phyloP scores from a whole-genome alignment of 768 basidiomycete species.

The Pulveroboletus sp. region DNA sequence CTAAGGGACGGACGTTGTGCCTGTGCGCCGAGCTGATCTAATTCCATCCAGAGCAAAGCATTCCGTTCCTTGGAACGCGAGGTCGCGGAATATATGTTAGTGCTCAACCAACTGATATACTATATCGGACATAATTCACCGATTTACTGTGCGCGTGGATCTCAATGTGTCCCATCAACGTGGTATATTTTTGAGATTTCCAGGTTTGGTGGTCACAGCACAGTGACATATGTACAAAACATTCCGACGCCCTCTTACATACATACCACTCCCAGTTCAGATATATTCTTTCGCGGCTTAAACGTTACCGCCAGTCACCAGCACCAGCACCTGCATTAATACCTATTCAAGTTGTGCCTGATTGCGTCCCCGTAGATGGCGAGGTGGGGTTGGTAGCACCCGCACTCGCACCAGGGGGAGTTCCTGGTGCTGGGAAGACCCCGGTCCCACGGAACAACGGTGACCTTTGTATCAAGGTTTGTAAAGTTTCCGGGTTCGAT shows the following conservation, averaged over 20 bases:
- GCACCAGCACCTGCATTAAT: constrained; percentile 10
- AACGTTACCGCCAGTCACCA: constrained; percentile 84
- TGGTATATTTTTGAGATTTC: too few relatives aligned
- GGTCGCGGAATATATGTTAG: too few relatives aligned
- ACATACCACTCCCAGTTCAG: constrained; percentile 66
- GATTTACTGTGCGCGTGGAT: too few relatives aligned
- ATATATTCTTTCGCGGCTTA: constrained; percentile 93
- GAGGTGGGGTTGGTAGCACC: constrained; percentile 25
- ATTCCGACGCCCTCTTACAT: background rate
- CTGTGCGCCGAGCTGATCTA: too few relatives aligned
- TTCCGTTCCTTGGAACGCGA: too few relatives aligned
- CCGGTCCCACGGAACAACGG: constrained; percentile 19
- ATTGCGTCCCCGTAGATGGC: constrained; percentile 18
- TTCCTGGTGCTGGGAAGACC: constrained; percentile 64
- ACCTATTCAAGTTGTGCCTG: constrained; percentile 19
- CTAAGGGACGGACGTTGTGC: too few relatives aligned
- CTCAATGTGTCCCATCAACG: too few relatives aligned
- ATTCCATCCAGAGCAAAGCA: too few relatives aligned
- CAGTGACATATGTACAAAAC: too few relatives aligned
- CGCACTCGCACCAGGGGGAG: constrained; percentile 34
- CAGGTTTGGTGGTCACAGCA: too few relatives aligned
- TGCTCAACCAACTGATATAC: too few relatives aligned
- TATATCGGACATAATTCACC: too few relatives aligned
- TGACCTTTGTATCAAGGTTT: constrained; percentile 76
- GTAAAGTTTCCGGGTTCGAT: constrained; percentile 75